Conservation (phyloP, 768 basidiomycete species). For the Termitomyces heimii region DNA sequence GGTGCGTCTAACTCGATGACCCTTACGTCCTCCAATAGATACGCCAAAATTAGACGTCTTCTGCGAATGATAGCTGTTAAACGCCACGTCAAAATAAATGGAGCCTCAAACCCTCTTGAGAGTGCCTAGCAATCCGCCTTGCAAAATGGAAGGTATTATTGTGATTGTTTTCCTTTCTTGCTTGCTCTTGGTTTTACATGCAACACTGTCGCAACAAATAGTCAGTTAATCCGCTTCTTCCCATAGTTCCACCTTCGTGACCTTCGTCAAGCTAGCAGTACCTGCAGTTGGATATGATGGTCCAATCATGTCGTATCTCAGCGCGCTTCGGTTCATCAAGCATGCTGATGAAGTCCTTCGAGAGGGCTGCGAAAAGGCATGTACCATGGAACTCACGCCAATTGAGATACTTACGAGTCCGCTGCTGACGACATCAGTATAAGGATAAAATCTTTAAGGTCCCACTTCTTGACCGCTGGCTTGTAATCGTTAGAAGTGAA, state of each 20-base stretch:
- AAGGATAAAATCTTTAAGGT: constrained; percentile 33
- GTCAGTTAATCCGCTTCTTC: background rate
- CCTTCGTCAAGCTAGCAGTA: background rate
- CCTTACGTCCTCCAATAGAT: background rate
- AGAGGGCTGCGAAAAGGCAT: background rate
- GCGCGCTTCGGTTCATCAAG: background rate
- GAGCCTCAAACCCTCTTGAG: background rate
- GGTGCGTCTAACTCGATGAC: background rate
- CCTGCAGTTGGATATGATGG: background rate
- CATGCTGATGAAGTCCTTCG: background rate
- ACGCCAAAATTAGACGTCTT: background rate
- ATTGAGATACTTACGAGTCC: background rate
- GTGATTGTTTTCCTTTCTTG: background rate
- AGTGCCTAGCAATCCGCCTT: background rate
- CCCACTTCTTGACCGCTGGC: constrained; percentile 33
- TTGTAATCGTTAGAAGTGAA: no score
- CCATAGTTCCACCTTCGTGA: background rate
- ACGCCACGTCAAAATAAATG: background rate
- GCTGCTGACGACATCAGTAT: background rate
- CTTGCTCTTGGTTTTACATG: background rate
- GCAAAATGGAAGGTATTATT: background rate
- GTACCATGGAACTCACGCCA: background rate
- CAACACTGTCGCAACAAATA: background rate
- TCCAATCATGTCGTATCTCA: background rate
- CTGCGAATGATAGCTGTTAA: background rate